Evolutionary conservation across 495 filamentous ascomycete species (phyloP), one percentile per base, ranked within the genome.

Genomic region (Bryoglossum gracile): DNA sequence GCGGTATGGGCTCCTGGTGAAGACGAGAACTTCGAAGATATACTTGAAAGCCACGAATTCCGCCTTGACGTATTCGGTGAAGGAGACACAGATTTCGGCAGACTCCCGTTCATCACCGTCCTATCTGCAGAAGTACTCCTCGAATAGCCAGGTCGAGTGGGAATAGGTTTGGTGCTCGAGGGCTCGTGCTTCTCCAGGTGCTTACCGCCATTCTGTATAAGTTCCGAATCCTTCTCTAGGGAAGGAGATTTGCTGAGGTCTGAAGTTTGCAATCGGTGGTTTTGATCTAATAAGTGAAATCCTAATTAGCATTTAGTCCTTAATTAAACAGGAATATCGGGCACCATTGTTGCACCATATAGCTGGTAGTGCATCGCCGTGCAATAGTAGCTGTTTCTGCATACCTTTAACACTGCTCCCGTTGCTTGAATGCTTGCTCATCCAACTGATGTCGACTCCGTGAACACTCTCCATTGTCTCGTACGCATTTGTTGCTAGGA

Each of bases 11-110:
- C 66, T 38, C 17, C 62, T 43, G 68, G 67, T 28, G 71, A 68
- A 9, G 77, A 77, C 6, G 87, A 89, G 67, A 98, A 95, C 60
- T 92, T 96, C 49, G 88, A 94, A 53, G 88, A 94, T 43, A 96
- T 74, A 53, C 77, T 94, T 24, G 86, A 87, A 49, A 98, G 85
- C 91, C 91, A 98, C 17, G 89, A 94, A 33, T 78, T 83, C 48
- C 83, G 72, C 46, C 89, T 72, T 43, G 73, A 68, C 0, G 68
- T 61, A 28, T 65, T 56, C 1, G 65, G 62, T 8, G 54, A 56
- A 4, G 62, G 52, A 0, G 56, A 39, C 25, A 42, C 51, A 26
- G 56, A 38, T 47, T 71, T 76, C 2, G 71, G 59, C 2, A 65
- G 53, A 19, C 42, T 52, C 43, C 53, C 57, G 46, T 60, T 57